Percentiles rank a stretch among this genome's conserved stretches.
phyloP scores from a whole-genome alignment of 192 early-diverging fungal species.

The Coemansia sp. region DNA sequence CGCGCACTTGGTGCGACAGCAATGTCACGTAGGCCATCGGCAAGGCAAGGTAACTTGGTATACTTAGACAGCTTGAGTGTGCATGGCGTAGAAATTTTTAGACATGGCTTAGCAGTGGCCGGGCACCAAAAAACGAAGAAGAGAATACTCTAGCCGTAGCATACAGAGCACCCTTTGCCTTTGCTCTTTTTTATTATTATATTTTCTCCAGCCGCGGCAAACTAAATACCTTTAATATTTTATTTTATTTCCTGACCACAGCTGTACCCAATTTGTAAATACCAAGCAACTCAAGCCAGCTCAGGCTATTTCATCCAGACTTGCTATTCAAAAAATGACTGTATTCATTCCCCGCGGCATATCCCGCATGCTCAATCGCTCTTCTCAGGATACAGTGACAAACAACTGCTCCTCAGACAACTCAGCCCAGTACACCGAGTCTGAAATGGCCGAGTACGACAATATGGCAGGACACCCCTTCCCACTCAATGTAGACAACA shows the following conservation, averaged over 20 bases:
- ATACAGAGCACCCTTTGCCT: neutral
- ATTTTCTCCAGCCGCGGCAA: neutral
- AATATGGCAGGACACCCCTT: neutral
- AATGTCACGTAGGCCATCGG: neutral
- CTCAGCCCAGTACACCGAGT: constrained; percentile 1
- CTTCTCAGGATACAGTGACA: constrained; percentile 3
- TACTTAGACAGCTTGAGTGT: neutral
- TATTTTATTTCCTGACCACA: neutral
- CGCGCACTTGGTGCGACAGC: neutral
- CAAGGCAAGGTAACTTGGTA: neutral
- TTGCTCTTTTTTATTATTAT: neutral
- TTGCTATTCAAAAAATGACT: neutral
- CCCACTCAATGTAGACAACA: neutral
- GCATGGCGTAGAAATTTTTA: neutral
- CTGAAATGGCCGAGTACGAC: neutral
- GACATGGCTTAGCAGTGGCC: neutral
- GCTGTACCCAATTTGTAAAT: neutral
- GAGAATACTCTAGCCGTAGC: neutral
- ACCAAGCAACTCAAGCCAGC: neutral
- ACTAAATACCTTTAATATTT: neutral
- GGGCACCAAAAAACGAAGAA: neutral
- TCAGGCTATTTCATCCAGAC: neutral
- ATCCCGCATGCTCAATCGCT: constrained; percentile 4
- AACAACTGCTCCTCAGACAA: neutral
- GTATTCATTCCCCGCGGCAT: constrained; percentile 1